Evolutionary conservation across 257 asterid genomes (phyloP).

Genomic region (Misopates orontium): DNA sequence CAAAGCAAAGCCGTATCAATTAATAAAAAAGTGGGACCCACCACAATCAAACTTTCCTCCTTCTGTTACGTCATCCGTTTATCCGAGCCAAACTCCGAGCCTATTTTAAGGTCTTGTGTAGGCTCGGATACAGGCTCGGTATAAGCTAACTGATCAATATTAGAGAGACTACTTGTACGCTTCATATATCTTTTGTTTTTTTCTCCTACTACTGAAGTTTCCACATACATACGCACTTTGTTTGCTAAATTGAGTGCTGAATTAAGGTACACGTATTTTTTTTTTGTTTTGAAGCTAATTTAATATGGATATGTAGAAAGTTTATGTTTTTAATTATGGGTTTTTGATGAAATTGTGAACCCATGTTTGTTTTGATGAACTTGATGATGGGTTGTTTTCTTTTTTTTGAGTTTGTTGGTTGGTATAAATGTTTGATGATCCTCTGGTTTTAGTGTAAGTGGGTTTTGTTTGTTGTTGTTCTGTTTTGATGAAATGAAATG

Average conservation of each 20-base stretch:
- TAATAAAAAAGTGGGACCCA: slow-evolving; percentile 22
- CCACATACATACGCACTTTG: slow-evolving; percentile 6
- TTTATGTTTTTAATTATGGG: not conserved
- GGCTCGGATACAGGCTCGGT: slow-evolving; percentile 46
- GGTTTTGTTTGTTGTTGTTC: not conserved
- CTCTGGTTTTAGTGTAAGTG: not conserved
- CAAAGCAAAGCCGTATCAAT: not conserved
- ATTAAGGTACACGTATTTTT: slow-evolving; percentile 18
- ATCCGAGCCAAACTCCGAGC: slow-evolving; percentile 31
- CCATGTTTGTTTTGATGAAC: not conserved
- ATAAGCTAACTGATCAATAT: not conserved
- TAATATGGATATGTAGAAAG: not conserved
- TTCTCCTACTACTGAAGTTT: not conserved
- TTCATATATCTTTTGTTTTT: slow-evolving; percentile 24
- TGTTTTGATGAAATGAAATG: slow-evolving; percentile 4
- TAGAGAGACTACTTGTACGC: slow-evolving; percentile 33
- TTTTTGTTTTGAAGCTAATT: too few relatives aligned
- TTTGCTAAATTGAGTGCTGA: not conserved
- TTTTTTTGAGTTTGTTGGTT: not conserved
- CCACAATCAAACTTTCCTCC: slow-evolving; percentile 12
- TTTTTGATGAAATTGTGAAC: not conserved
- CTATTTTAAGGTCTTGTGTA: slow-evolving; percentile 17
- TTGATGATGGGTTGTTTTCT: slow-evolving; percentile 9
- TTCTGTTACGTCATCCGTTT: slow-evolving; percentile 16
- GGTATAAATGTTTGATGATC: not conserved